Base-by-base conservation (phyloP, 1,284 basidiomycete genomes). In the Ganoderma leucocontextum region DNA sequence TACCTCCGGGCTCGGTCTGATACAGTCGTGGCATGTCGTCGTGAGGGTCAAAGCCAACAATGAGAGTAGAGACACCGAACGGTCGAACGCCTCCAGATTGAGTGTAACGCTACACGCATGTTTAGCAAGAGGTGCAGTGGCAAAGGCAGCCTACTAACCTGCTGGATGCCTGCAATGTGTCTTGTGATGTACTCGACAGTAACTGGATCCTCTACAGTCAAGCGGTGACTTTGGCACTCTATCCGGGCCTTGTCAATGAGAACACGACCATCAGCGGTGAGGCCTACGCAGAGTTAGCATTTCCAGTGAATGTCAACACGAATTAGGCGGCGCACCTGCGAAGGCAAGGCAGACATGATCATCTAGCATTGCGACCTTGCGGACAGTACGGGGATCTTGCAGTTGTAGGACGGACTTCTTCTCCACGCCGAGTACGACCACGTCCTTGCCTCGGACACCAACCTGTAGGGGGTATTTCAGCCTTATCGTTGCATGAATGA, bases 81-180 rank as follows among this genome's bases (percentile, higher is more conserved):
- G 98, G 98, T 70, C 98, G 89, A 55, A 98, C 96, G 86, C 98
- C 98, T 74, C 98, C 98, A 12, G 97, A 99, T 86, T 99, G 98
- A 22, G 98, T 99, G 83, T 99, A 99, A 81, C 90, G 89, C 94
- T 97, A 72, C 8, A 60, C 33, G 47, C 22, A 63, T 0, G 19
- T 66, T 42, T 70, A 38, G 58, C 5, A 59, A 36, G 25, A 52
- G 41, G 25, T 17, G 35, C 53, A 25, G 44, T 38, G 41, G 12
- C 2, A 42, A 44, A 7, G n/a, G 17, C 61, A 65, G 8, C 39
- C 29, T 42, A 65, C 87, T 47, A 67, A 95, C 96, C 86, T 99
- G 98, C 83, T 99, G 97, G 72, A 99, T 96, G 17, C 96, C 95
- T 63, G 98, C 98, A 77, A 99, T 93, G 82, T 98, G 94, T 79